Evolutionary conservation across 108 stramenopile species (phyloP).

Genomic region (Fragilaria radians): DNA sequence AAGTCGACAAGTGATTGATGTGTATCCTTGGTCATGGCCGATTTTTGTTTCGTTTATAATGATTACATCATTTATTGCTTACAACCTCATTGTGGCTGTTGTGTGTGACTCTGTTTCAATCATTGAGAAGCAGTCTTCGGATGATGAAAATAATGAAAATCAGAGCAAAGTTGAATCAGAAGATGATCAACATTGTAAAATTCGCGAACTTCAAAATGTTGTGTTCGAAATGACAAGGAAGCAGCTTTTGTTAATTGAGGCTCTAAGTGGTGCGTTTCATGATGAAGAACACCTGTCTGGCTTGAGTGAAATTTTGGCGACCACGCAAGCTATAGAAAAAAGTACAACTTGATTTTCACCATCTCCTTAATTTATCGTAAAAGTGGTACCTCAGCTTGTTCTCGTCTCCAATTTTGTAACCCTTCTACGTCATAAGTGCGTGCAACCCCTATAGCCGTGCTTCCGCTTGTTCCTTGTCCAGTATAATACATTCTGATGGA

Average conservation of each 20-base stretch:
- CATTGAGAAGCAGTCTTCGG: not conserved
- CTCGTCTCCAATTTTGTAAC: slow-evolving; percentile 23
- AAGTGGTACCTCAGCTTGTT: slow-evolving; percentile 40
- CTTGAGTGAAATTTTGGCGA: too few species aligned
- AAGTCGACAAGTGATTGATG: slow-evolving; percentile 27
- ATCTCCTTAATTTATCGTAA: too few species aligned
- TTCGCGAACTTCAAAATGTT: too few species aligned
- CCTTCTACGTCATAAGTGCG: slow-evolving; percentile 8
- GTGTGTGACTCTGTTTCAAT: slow-evolving; percentile 60
- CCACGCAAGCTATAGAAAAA: too few species aligned
- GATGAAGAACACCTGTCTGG: too few species aligned
- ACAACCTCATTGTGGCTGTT: slow-evolving; percentile 72
- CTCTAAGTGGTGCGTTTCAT: too few species aligned
- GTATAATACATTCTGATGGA: slow-evolving; percentile 86
- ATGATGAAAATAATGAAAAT: slow-evolving; percentile 8
- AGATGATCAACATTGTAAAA: too few species aligned
- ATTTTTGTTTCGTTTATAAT: slow-evolving; percentile 54
- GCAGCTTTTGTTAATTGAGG: too few species aligned
- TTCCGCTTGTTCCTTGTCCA: slow-evolving; percentile 60
- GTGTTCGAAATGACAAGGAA: too few species aligned
- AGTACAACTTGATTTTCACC: too few species aligned
- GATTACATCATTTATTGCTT: slow-evolving; percentile 58
- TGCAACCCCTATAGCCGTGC: slow-evolving; percentile 80
- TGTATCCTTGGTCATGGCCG: slow-evolving; percentile 48
- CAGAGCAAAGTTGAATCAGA: too few species aligned